These are phyloP conservation scores for Dendrothele bispora DNA, from an alignment of 768 basidiomycete species.

Conservation along the genomic window DNA sequence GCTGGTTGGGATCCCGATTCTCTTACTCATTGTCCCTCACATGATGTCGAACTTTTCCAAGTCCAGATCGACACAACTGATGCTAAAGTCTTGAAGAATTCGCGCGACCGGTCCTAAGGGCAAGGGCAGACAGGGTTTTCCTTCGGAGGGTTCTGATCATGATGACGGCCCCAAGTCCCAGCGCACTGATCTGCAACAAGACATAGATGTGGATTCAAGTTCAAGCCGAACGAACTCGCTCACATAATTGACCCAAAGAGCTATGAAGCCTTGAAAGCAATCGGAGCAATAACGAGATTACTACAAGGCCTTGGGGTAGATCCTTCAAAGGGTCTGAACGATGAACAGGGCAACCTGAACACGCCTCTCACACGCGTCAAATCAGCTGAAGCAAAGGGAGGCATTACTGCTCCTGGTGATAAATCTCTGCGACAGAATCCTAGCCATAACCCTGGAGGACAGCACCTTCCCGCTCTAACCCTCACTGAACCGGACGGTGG, in stretches of 20 bases:
- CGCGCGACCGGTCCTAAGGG: slow-evolving; percentile 14
- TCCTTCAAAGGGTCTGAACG: slow-evolving; percentile 41
- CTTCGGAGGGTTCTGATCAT: not conserved
- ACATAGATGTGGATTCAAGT: slow-evolving; percentile 54
- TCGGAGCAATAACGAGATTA: slow-evolving; percentile 73
- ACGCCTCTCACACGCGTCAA: no score
- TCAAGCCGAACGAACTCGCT: slow-evolving; percentile 75
- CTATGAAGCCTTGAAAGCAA: slow-evolving; percentile 55
- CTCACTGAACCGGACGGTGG: no score
- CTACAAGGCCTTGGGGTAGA: slow-evolving; percentile 76
- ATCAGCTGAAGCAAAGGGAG: no score
- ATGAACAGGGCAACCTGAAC: slow-evolving; percentile 6
- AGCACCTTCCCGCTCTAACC: slow-evolving; percentile 29
- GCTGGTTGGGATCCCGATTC: slow-evolving; percentile 55
- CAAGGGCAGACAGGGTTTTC: slow-evolving; percentile 9
- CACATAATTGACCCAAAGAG: slow-evolving; percentile 89
- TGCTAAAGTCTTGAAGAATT: slow-evolving; percentile 21
- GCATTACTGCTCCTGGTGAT: slow-evolving; percentile 19
- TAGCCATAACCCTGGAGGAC: slow-evolving; percentile 23
- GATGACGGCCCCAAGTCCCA: slow-evolving; percentile 17
- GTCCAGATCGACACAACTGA: slow-evolving; percentile 37
- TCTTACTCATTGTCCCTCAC: slow-evolving; percentile 27
- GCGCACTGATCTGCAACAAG: slow-evolving; percentile 31
- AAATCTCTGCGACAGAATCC: slow-evolving; percentile 16
- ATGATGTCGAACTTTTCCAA: slow-evolving; percentile 26